phyloP scores from a whole-genome alignment of 73 alveolate species.

The Diophrys sp. region DNA sequence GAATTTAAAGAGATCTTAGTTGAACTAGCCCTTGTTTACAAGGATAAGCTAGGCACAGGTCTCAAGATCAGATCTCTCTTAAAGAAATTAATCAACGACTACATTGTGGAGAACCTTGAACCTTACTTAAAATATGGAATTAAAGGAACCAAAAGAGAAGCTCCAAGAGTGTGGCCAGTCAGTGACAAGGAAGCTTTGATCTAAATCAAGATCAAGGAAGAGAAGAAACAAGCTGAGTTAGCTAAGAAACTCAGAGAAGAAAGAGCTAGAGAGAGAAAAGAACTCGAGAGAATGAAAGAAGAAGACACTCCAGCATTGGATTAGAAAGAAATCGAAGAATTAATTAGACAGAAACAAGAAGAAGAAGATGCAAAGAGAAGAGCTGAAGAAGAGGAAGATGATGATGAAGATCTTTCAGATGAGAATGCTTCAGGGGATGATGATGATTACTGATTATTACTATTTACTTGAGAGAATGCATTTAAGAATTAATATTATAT shows the following conservation, averaged over 20 bases:
- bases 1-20: slow-evolving; percentile 58
- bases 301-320: slow-evolving; percentile 50
- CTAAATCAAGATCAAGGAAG: slow-evolving; percentile 38
- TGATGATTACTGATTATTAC: slow-evolving; percentile 2
- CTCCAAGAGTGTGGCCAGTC: slow-evolving; percentile 63
- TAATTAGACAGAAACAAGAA: slow-evolving; percentile 25
- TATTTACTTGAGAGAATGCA: too few relatives aligned
- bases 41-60: slow-evolving; percentile 20
- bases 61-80: slow-evolving; percentile 22
- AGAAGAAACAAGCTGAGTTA: slow-evolving; percentile 21
- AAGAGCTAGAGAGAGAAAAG: slow-evolving; percentile 25
- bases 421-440: slow-evolving; percentile 28
- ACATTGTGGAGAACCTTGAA: slow-evolving; percentile 10
- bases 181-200: slow-evolving; percentile 49
- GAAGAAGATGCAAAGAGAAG: slow-evolving; percentile 50
- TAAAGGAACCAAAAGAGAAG: slow-evolving; percentile 2
- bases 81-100: slow-evolving; percentile 52
- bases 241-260: slow-evolving; percentile 18
- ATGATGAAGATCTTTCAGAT: slow-evolving; percentile 38
- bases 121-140: slow-evolving; percentile 30
- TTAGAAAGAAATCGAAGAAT: slow-evolving; percentile 29
- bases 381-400: slow-evolving; percentile 38
- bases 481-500: too few relatives aligned
- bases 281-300: slow-evolving; percentile 27
- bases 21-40: slow-evolving; percentile 39